Base-by-base conservation (phyloP, 2,329 filamentous ascomycete species). In the Cryphonectria carpinicola region DNA sequence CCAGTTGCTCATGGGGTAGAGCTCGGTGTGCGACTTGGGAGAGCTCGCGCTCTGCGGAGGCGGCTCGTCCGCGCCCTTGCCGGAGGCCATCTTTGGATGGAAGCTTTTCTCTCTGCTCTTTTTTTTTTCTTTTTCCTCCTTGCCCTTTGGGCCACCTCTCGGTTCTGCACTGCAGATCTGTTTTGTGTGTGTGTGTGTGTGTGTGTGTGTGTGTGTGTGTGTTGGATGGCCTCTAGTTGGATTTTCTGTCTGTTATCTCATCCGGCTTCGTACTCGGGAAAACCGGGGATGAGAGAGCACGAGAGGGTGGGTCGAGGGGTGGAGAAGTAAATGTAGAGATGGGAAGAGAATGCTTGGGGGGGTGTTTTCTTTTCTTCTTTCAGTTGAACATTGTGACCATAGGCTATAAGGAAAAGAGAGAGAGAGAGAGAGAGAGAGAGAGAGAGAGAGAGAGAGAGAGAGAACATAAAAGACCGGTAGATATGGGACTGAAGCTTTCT, bases 1-100 rank as follows among this genome's bases (percentile, higher is more conserved):
- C 85, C 88, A 92, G 75, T 88, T 86, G 76, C 89, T 90, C 90
- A 93, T 92, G 67, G 89, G 89, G 75, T 89, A 89, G 61, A 89
- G 83, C 79, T 91, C 88, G 78, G 88, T 88, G 71, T 76, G 73
- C 28, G 75, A 71, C 67, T 76, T 76, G 22, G 75, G 75, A 49
- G 75, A 75, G 60, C 68, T 69, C 25, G 75, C 74, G 74, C 76
- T 76, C 73, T 76, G 74, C 41, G 76, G 75, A 70, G 74, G 68
- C 66, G 75, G 71, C 17, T 70, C 68, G 64, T 61, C 54, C 5
- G 25, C 54, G 28, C 54, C 54, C 17, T 67, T 49, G 25, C 41
- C 14, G 19, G 63, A 37, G 37, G 43, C 10, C 28, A 46, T 64
- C 5, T 41, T 17, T 46, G 43, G 43, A 41, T 22, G 41, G 41